These are phyloP conservation scores for Hirsutella minnesotensis DNA, from an alignment of 2,329 filamentous ascomycete species.

Conservation along the genomic window DNA sequence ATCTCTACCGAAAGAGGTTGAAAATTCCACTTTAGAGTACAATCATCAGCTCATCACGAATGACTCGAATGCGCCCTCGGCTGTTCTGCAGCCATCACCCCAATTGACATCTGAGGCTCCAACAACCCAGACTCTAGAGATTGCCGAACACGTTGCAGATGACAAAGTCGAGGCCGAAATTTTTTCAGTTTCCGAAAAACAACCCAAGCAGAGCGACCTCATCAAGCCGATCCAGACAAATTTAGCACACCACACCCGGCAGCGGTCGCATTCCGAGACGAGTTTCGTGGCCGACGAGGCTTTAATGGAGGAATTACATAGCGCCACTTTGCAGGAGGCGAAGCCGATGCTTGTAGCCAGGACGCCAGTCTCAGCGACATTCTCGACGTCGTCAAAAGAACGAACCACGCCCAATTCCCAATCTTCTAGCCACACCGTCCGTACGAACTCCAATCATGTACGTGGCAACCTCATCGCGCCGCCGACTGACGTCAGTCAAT, in stretches of 20 bases:
- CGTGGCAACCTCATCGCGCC: constrained; percentile 31
- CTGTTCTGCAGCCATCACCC: no score
- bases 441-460: constrained; percentile 36
- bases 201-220: constrained; percentile 20
- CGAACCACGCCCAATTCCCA: constrained; percentile 2
- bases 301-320: constrained; percentile 75
- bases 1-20: no score
- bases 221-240: constrained; percentile 47
- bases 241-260: constrained; percentile 17
- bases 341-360: constrained; percentile 68
- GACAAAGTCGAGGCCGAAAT: constrained; percentile 10
- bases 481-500: constrained; percentile 33
- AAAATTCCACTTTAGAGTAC: no score
- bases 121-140: no score
- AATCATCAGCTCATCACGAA: no score
- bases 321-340: constrained; percentile 73
- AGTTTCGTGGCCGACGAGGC: constrained; percentile 62
- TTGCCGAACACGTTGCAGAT: background rate
- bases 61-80: no score
- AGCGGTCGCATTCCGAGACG: constrained; percentile 21
- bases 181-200: no score
- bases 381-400: constrained; percentile 20
- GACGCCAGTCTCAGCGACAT: constrained; percentile 64
- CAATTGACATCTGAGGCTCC: no score
- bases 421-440: constrained; percentile 20